phyloP scores from a whole-genome alignment of 2,329 filamentous ascomycete genomes.

The Chaetomium sp. region DNA sequence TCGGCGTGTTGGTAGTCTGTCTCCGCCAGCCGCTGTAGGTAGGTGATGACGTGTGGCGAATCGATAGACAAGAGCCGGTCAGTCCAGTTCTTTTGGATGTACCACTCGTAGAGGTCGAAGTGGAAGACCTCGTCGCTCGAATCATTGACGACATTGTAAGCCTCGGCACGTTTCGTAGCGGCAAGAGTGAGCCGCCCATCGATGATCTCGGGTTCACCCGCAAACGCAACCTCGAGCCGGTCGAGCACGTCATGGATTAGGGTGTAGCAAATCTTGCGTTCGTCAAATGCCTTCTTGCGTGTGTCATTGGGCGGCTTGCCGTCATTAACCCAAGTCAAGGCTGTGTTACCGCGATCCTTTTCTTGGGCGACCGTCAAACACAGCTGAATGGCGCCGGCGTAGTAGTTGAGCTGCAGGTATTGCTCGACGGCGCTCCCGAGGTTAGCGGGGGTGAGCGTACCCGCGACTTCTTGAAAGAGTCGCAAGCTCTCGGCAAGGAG shows the following conservation, averaged over 20 bases:
- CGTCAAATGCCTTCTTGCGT: conserved; percentile 59
- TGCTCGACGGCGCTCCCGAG: conserved; percentile 70
- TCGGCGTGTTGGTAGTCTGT: conserved; percentile 75
- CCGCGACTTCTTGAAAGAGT: conserved; percentile 83
- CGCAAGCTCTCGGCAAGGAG: conserved; percentile 83
- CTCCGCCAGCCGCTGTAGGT: conserved; percentile 69
- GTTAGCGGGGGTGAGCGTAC: conserved; percentile 73
- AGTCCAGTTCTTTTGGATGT: conserved; percentile 75
- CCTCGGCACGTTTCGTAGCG: conserved; percentile 75
- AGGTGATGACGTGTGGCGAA: conserved; percentile 79
- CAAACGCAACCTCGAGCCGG: conserved; percentile 66
- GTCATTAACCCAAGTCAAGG: conserved; percentile 81
- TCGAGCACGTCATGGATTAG: conserved; percentile 79
- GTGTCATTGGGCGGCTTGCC: conserved; percentile 66
- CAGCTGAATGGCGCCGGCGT: conserved; percentile 85
- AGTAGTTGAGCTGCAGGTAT: conserved; percentile 79
- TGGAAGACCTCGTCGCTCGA: conserved; percentile 93
- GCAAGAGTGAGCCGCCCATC: conserved; percentile 74
- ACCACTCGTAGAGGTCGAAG: conserved; percentile 97
- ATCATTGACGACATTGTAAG: conserved; percentile 81
- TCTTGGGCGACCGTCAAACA: conserved; percentile 77
- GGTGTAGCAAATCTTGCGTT: conserved; percentile 73
- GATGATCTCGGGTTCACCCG: conserved; percentile 61
- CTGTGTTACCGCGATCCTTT: conserved; percentile 79
- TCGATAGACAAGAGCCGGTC: conserved; percentile 80